phyloP scores from a whole-genome alignment of 352 stramenopile genomes.

The Elongisporangium undulatum region DNA sequence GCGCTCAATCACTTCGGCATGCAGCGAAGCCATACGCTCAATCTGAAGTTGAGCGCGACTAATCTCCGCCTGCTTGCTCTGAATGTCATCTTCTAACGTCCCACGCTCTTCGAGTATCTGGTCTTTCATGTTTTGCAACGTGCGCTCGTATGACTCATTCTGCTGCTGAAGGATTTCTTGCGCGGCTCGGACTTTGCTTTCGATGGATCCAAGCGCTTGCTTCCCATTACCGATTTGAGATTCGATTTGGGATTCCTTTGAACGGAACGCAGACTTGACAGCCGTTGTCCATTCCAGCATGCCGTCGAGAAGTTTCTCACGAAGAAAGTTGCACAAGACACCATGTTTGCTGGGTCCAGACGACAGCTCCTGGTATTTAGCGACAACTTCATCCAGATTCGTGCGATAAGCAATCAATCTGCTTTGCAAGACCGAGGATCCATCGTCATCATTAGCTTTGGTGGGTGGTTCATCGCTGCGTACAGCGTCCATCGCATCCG shows the following conservation, averaged over 20 bases:
- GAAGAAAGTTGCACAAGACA: slow-evolving; percentile 40
- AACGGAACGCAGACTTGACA: slow-evolving; percentile 48
- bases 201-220: slow-evolving; percentile 40
- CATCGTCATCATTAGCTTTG: slow-evolving; percentile 18
- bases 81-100: slow-evolving; percentile 47
- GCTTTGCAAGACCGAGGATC: slow-evolving; percentile 23
- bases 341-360: slow-evolving; percentile 21
- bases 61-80: slow-evolving; percentile 51
- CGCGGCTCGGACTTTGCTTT: slow-evolving; percentile 51
- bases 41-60: slow-evolving; percentile 50
- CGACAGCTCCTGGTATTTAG: slow-evolving; percentile 34
- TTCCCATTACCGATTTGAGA: slow-evolving; percentile 32
- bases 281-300: slow-evolving; percentile 49
- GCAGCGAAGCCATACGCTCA: slow-evolving; percentile 43
- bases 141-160: slow-evolving; percentile 57
- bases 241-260: slow-evolving; percentile 30
- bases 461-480: slow-evolving; percentile 4
- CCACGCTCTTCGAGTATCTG: slow-evolving; percentile 41
- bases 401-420: slow-evolving; percentile 26
- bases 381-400: slow-evolving; percentile 31
- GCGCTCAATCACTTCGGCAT: slow-evolving; percentile 54
- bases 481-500: slow-evolving; percentile 2
- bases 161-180: slow-evolving; percentile 60
- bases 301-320: slow-evolving; percentile 41
- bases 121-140: slow-evolving; percentile 49